Base-by-base conservation (phyloP, 108 stramenopile genomes). In the Nitzschia putrida region DNA sequence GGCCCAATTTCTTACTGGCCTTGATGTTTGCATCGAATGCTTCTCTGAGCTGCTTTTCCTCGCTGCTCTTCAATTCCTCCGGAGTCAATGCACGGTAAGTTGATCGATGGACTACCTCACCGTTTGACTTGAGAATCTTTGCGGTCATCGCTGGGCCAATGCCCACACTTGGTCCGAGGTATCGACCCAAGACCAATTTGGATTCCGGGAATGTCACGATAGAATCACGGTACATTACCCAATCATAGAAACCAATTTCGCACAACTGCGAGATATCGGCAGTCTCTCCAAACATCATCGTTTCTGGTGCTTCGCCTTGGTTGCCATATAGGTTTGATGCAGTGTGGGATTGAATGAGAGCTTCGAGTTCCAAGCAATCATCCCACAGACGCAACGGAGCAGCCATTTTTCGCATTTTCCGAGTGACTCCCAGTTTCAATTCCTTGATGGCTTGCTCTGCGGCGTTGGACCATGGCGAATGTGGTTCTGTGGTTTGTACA, bases 221-320 rank as follows among this genome's bases (percentile, higher is more conserved):
- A 18, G 9, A 23, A n/a, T 80, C 78, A 0, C 50, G 40, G 39
- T 29, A 82, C 26, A 78, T 71, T 1, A 67, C 50, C 81, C 78
- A 87, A 38, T 82, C 72, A 49, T 84, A 83, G 71, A 70, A 87
- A 26, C 55, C 71, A 70, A 70, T 82, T 8, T 73, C 14, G 58
- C 25, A 38, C 61, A 45, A 71, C 2, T 80, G 69, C 71, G 75
- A 83, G 11, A 77, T 64, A 68, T 79, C 80, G 53, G 58, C 23
- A 42, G 38, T 43, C 20, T 42, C 40, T 38, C 18, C 44, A 11
- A 13, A 44, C 9, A 44, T 13, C 9, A 82, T 68, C 13, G 44
- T 44, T 11, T 44, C 44, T 13, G 66, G 73, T 79, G 7, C 76
- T 66, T 56, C 71, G 77, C 66, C 64, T 80, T 2, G 53, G 72